Percentiles rank a stretch among this genome's conserved stretches.
Evolutionary conservation across 257 asterid species (phyloP).

Genomic region (Verbascum thapsus): DNA sequence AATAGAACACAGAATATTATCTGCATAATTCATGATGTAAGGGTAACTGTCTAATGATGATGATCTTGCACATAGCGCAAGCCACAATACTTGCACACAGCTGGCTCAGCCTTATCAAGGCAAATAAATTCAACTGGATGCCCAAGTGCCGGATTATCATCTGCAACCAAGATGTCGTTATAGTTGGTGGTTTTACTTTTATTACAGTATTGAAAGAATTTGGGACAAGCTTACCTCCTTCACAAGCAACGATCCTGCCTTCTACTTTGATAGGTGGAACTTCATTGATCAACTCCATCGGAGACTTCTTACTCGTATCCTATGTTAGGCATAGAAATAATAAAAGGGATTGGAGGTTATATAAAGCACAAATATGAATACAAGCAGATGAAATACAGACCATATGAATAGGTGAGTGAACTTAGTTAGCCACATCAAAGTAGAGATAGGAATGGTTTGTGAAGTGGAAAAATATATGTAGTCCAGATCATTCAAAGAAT

Average conservation of each 20-base stretch:
- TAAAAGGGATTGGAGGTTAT: neutral
- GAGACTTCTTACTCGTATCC: too few relatives aligned
- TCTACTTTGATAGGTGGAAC: too few relatives aligned
- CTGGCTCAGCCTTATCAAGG: conserved; percentile 80
- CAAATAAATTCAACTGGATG: conserved; percentile 96
- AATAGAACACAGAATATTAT: too few relatives aligned
- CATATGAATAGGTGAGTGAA: neutral
- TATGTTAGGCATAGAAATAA: conserved; percentile 4
- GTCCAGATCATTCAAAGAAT: neutral
- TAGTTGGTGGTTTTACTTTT: too few relatives aligned
- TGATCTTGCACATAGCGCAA: conserved; percentile 79
- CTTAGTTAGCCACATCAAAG: neutral
- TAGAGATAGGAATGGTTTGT: neutral
- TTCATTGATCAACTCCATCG: too few relatives aligned
- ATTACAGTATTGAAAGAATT: too few relatives aligned
- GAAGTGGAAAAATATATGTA: neutral
- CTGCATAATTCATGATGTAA: too few relatives aligned
- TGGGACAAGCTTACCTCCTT: too few relatives aligned
- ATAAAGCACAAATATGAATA: neutral
- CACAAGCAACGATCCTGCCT: too few relatives aligned
- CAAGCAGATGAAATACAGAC: neutral
- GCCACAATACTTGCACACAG: conserved; percentile 91
- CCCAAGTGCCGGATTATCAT: conserved; percentile 72
- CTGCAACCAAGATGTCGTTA: conserved; percentile 37
- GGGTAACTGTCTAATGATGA: conserved; percentile 68